phyloP scores from a whole-genome alignment of 2,329 filamentous ascomycete species.

The Xylaria sp. region DNA sequence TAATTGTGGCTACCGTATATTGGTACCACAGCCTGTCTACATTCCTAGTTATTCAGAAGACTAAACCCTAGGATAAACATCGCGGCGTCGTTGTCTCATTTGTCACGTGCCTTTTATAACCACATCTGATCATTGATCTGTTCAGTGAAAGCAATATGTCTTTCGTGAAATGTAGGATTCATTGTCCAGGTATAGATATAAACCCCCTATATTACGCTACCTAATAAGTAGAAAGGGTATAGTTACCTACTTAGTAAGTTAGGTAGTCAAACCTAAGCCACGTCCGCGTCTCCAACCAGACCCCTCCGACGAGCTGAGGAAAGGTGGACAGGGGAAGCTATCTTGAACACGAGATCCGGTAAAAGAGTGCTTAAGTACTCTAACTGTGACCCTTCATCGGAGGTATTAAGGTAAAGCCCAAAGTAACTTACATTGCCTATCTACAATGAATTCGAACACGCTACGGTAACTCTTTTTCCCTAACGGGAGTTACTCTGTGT shows the following conservation, averaged over 20 bases:
- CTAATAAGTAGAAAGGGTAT: neutral
- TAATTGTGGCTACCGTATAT: neutral
- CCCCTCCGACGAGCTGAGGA: neutral
- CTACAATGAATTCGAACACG: too few species aligned
- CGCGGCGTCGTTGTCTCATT: neutral
- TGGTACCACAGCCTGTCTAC: neutral
- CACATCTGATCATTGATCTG: neutral
- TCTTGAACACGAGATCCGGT: neutral
- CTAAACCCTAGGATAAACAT: neutral
- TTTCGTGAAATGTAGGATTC: neutral
- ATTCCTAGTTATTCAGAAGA: neutral
- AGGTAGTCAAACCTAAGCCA: neutral
- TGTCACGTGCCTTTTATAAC: constrained; percentile 1
- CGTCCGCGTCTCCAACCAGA: neutral
- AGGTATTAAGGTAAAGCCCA: too few species aligned
- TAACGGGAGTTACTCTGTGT: too few species aligned
- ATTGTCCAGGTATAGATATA: neutral
- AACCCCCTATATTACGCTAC: neutral
- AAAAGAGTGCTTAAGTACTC: neutral
- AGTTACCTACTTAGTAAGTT: neutral
- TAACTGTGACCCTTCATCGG: neutral
- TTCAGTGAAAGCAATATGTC: neutral
- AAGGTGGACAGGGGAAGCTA: neutral
- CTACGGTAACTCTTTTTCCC: too few species aligned
- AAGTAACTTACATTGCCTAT: too few species aligned